A percentile compares a stretch with the other conserved stretches of the same genome.
phyloP scores from a whole-genome alignment of 2,329 filamentous ascomycete species.

The Colletotrichum melonis region DNA sequence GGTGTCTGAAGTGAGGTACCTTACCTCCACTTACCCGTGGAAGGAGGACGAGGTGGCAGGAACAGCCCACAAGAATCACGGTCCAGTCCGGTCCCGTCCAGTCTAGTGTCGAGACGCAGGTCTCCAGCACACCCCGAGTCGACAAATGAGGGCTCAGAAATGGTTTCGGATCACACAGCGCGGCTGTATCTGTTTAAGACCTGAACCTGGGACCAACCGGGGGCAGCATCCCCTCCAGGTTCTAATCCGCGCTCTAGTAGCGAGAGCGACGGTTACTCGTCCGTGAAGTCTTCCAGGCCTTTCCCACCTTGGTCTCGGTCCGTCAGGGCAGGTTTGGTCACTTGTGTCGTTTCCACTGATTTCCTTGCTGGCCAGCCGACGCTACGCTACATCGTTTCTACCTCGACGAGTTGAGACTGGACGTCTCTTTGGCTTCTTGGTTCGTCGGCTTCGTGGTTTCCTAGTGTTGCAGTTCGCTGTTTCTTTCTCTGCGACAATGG shows the following conservation, averaged over 20 bases:
- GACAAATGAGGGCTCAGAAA: constrained; percentile 26
- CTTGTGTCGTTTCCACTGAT: background rate
- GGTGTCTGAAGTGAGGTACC: background rate
- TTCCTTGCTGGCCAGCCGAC: background rate
- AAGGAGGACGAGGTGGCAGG: background rate
- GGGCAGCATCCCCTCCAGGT: background rate
- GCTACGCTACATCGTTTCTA: background rate
- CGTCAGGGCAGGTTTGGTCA: background rate
- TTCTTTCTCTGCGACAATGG: constrained; percentile 7
- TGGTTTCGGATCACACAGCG: constrained; percentile 28
- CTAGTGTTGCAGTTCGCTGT: background rate
- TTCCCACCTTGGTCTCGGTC: background rate
- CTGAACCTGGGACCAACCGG: constrained; percentile 5
- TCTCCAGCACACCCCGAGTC: constrained; percentile 6
- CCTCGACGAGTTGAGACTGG: background rate
- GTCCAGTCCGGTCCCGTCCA: constrained; percentile 32
- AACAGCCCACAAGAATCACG: constrained; percentile 20
- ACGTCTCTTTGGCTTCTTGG: background rate
- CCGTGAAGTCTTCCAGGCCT: background rate
- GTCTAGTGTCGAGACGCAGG: constrained; percentile 21
- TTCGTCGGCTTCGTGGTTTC: background rate
- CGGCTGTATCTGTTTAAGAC: constrained; percentile 17
- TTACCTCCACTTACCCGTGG: background rate
- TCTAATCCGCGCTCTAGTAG: background rate
- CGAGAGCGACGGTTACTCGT: background rate